A percentile compares a stretch with the other conserved stretches of the same genome.
Evolutionary conservation across 2,329 filamentous ascomycete species (phyloP).

Genomic region (Domatiomyces catenatus): DNA sequence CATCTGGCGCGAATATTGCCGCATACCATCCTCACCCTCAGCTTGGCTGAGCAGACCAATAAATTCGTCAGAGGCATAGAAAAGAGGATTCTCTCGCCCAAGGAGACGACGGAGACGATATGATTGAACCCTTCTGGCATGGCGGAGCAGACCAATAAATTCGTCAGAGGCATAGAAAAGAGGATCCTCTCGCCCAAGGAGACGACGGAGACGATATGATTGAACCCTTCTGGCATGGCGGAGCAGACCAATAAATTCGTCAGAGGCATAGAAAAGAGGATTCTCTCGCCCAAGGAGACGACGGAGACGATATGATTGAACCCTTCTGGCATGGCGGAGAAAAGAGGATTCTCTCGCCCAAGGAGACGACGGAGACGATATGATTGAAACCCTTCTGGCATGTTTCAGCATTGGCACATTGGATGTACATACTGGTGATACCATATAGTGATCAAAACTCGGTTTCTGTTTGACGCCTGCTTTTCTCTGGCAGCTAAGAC

Average conservation of each 20-base stretch:
- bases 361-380: not conserved
- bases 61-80: slow-evolving; percentile 77
- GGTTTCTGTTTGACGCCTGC: too few relatives aligned
- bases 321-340: slow-evolving; percentile 94
- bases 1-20: slow-evolving; percentile 88
- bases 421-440: too few relatives aligned
- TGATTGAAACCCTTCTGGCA: slow-evolving; percentile 26
- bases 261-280: slow-evolving; percentile 54
- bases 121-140: slow-evolving; percentile 38
- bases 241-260: slow-evolving; percentile 96
- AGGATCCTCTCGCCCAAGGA: slow-evolving; percentile 29
- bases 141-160: slow-evolving; percentile 92
- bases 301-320: not conserved
- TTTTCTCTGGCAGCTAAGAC: too few relatives aligned
- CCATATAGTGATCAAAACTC: too few relatives aligned
- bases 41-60: slow-evolving; percentile 90
- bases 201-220: not conserved
- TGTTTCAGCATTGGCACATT: slow-evolving; percentile 34
- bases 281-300: slow-evolving; percentile 26
- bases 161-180: slow-evolving; percentile 65
- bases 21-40: slow-evolving; percentile 87
- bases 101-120: not conserved
- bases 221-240: slow-evolving; percentile 53
- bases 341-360: slow-evolving; percentile 34
- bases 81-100: slow-evolving; percentile 34